Evolutionary conservation across 352 stramenopile genomes (phyloP), one percentile per base, ranked within the genome.

Genomic region (Phytophthora cryptogea): DNA sequence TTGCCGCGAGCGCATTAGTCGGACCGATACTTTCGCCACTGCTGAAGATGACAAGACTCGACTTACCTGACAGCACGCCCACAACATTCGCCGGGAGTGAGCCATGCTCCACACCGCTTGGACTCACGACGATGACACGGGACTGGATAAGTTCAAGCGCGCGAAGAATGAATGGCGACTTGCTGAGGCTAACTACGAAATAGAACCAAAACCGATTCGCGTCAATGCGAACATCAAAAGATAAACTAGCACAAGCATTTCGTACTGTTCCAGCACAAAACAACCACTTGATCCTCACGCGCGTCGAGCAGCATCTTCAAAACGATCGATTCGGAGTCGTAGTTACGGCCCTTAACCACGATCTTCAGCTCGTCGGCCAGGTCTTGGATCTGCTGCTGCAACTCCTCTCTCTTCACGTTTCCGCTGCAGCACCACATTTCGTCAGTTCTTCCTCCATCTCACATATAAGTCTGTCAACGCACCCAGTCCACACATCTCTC

Each of bases 201-300:
- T 17, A 30, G 16, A 10, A 51, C 51, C 9, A 46, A 9, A 46
- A 2, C 20, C 2, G 20, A 23, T 23, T 23, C 20, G 1, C n/a
- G 35, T 59, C 7, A 62, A 20, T n/a, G 42, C 40, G 30, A 26
- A 11, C 31, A 20, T 7, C 26, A 42, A 43, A 26, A 30, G 8
- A 4, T 8, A 27, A 46, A 28, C 26, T 14, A 53, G 10, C 7
- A 8, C 3, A 3, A 48, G 5, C n/a, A 48, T 40, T 45, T 0
- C 63, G 42, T 54, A 74, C 66, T 74, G 39, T 78, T 67, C 61
- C 66, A 74, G 23, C 55, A 56, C 31, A 87, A 30, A 6, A 87
- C 61, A 31, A 87, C 58, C 23, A 68, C 36, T 48, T 66, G 59
- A 8, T 70, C 46, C 44, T 43, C 23, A 16, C 52, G 48, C 26